Conservation (phyloP, 1,284 basidiomycete species). For the Ceratobasidium papillatum region DNA sequence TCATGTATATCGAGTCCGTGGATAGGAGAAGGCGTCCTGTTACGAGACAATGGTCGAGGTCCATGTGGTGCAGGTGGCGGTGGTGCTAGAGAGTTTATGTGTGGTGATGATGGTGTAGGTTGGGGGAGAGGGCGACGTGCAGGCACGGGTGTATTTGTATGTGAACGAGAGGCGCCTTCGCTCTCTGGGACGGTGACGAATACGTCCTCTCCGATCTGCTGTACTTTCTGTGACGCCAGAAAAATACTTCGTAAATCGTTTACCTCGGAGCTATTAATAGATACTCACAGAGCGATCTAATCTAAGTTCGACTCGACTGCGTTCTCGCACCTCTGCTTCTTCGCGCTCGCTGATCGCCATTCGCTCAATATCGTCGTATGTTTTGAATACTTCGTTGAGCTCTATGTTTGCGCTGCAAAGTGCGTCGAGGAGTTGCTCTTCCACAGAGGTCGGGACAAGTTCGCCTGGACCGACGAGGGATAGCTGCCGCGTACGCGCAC, state of each 20-base stretch:
- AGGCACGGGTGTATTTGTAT: constrained; percentile 33
- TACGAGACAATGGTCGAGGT: constrained; percentile 65
- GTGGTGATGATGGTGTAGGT: constrained; percentile 49
- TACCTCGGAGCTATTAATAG: neutral
- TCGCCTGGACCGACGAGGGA: constrained; percentile 17
- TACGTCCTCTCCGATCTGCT: constrained; percentile 40
- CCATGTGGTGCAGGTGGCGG: constrained; percentile 73
- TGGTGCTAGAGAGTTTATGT: constrained; percentile 60
- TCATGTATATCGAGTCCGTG: constrained; percentile 52
- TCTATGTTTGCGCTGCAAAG: constrained; percentile 71
- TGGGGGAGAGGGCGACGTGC: constrained; percentile 51
- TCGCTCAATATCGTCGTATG: constrained; percentile 72
- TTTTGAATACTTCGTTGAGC: constrained; percentile 59
- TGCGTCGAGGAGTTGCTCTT: constrained; percentile 60
- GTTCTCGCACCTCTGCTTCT: constrained; percentile 59
- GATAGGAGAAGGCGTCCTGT: constrained; percentile 60
- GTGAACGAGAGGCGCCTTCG: constrained; percentile 27
- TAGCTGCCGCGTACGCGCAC: constrained; percentile 48
- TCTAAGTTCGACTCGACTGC: constrained; percentile 65
- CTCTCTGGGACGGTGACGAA: neutral
- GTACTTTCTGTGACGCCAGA: constrained; percentile 48
- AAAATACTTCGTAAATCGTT: constrained; percentile 10
- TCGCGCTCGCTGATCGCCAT: constrained; percentile 67
- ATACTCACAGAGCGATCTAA: constrained; percentile 64
- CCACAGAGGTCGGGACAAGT: constrained; percentile 50